A percentile compares a stretch with the other conserved stretches of the same genome.
These are phyloP conservation scores for Ceratobasidium sp. DNA, from an alignment of 1,284 basidiomycete genomes.

Conservation along the genomic window DNA sequence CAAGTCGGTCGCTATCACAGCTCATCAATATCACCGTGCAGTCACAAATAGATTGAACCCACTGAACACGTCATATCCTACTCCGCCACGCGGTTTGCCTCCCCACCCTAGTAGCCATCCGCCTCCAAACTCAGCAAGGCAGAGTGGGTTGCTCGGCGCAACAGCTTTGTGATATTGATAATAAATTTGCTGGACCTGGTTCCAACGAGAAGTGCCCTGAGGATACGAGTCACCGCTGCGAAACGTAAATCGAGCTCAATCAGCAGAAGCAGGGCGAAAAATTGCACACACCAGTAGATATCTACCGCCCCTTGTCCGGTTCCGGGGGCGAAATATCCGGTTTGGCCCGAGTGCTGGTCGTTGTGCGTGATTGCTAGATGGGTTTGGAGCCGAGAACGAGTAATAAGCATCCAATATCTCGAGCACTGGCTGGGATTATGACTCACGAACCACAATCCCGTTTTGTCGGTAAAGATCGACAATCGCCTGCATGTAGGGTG, in stretches of 20 bases:
- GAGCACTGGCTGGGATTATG: not conserved
- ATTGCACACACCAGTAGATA: constrained; percentile 52
- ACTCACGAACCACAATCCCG: constrained; percentile 54
- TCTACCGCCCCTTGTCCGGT: constrained; percentile 57
- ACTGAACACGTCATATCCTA: constrained; percentile 61
- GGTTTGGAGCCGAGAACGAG: not conserved
- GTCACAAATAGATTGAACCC: constrained; percentile 44
- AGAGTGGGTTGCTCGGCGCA: constrained; percentile 59
- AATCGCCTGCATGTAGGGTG: constrained; percentile 60
- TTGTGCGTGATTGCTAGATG: constrained; percentile 57
- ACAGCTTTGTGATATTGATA: constrained; percentile 56
- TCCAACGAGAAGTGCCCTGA: constrained; percentile 57
- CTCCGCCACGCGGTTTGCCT: constrained; percentile 54
- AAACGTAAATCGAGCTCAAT: not conserved
- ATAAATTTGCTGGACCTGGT: constrained; percentile 59
- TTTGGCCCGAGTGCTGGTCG: constrained; percentile 58
- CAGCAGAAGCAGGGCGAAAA: not conserved
- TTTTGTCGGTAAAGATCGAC: constrained; percentile 55
- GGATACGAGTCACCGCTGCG: constrained; percentile 60
- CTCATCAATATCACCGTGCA: not conserved
- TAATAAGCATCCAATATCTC: not conserved
- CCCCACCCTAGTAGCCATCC: constrained; percentile 60
- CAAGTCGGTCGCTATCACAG: constrained; percentile 53
- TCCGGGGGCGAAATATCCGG: constrained; percentile 58
- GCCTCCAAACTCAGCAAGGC: constrained; percentile 61